phyloP scores from a whole-genome alignment of 495 filamentous ascomycete genomes.

The Neurospora pannonica region DNA sequence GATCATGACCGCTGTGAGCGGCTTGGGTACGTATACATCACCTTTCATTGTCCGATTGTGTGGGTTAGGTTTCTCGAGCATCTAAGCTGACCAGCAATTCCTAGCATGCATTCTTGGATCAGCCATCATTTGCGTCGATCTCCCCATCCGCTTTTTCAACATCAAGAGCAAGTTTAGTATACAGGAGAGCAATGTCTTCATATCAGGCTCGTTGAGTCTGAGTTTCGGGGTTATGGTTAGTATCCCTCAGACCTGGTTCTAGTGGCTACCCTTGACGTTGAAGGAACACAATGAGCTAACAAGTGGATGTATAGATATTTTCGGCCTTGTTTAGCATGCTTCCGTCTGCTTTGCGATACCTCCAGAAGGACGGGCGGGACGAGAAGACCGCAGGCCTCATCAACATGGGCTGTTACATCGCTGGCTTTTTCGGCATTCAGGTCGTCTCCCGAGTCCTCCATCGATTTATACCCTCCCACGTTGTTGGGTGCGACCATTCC shows the following conservation, averaged over 20 bases:
- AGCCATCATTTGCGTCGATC: constrained; percentile 77
- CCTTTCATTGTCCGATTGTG: not conserved
- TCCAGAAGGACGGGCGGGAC: constrained; percentile 56
- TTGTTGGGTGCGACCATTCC: constrained; percentile 84
- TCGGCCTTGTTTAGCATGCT: constrained; percentile 93
- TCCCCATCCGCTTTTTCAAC: constrained; percentile 60
- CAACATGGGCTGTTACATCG: constrained; percentile 68
- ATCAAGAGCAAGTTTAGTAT: constrained; percentile 72
- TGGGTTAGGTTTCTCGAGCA: not conserved
- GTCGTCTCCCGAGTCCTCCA: constrained; percentile 72
- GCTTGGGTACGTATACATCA: constrained; percentile 45
- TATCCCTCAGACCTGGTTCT: not conserved
- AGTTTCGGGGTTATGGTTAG: constrained; percentile 97
- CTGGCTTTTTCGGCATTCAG: constrained; percentile 77
- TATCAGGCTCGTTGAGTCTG: constrained; percentile 79
- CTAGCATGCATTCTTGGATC: constrained; percentile 78
- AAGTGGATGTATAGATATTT: constrained; percentile 55
- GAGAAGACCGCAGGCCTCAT: constrained; percentile 58
- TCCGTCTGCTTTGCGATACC: constrained; percentile 68
- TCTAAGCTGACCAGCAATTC: not conserved
- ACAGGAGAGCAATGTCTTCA: constrained; percentile 77
- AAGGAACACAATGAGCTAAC: constrained; percentile 11
- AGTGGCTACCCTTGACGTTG: not conserved
- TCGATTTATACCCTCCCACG: constrained; percentile 77
- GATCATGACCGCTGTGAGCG: constrained; percentile 83